These are phyloP conservation scores for Rhodotorula graminis DNA, from an alignment of 768 basidiomycete species.

Conservation along the genomic window DNA sequence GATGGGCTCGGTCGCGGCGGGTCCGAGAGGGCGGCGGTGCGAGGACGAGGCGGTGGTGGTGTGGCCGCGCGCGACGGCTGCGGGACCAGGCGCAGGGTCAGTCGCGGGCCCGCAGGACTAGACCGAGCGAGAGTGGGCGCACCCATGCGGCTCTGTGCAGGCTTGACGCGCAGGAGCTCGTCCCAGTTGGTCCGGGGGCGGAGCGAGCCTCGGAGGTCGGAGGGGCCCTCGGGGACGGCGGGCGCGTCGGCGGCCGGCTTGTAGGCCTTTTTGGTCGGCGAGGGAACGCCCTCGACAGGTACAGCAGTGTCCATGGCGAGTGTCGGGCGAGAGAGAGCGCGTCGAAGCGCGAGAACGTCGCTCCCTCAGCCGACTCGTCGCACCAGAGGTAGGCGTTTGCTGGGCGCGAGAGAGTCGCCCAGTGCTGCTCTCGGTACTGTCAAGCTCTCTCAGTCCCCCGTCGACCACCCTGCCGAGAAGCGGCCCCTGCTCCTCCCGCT, in stretches of 20 bases:
- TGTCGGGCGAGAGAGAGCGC: background rate
- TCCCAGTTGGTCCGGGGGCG: background rate
- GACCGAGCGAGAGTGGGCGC: background rate
- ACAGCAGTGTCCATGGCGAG: background rate
- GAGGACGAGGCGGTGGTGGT: background rate
- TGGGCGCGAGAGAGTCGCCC: no score
- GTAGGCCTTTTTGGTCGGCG: conserved; percentile 13
- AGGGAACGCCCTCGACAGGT: background rate
- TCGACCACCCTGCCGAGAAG: no score
- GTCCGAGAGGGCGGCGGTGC: conserved; percentile 19
- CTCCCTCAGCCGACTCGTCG: background rate
- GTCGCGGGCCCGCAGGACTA: no score
- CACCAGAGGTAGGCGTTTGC: no score
- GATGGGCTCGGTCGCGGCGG: conserved; percentile 14
- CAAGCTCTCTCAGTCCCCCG: no score
- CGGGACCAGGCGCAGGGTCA: background rate
- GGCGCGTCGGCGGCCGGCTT: background rate
- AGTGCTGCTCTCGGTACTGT: no score
- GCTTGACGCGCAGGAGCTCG: background rate
- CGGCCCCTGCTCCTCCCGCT: no score
- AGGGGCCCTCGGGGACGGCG: background rate
- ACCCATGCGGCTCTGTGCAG: conserved; percentile 9
- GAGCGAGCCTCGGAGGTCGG: conserved; percentile 18
- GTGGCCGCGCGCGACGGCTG: conserved; percentile 13
- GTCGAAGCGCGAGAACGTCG: background rate